Evolutionary conservation across 2,329 filamentous ascomycete genomes (phyloP).

Genomic region (Hawksworthiomyces lignivorus): DNA sequence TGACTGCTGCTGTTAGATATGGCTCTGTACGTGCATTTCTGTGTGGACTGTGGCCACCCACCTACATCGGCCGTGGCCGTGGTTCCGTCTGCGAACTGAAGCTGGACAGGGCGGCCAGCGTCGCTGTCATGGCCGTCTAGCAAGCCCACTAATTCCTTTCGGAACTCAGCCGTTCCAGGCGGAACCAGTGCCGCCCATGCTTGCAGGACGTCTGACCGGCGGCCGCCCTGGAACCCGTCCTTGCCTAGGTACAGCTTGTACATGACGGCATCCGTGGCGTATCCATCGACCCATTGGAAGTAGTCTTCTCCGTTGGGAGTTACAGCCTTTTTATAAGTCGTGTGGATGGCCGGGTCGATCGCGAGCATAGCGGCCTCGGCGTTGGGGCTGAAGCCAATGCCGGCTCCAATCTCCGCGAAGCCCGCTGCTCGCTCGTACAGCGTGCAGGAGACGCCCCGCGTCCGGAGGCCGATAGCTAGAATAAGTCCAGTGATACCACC

Average conservation of each 20-base stretch:
- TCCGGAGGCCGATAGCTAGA: slow-evolving; percentile 38
- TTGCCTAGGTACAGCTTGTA: slow-evolving; percentile 30
- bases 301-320: slow-evolving; percentile 33
- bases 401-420: slow-evolving; percentile 41
- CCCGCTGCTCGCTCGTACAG: slow-evolving; percentile 38
- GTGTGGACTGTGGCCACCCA: slow-evolving; percentile 8
- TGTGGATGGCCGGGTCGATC: slow-evolving; percentile 29
- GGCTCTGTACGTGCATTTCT: no score
- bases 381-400: slow-evolving; percentile 45
- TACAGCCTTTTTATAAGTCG: slow-evolving; percentile 29
- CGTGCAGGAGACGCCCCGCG: slow-evolving; percentile 32
- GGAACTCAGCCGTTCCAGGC: slow-evolving; percentile 22
- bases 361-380: slow-evolving; percentile 37
- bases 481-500: slow-evolving; percentile 44
- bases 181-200: slow-evolving; percentile 28
- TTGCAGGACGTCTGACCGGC: slow-evolving; percentile 32
- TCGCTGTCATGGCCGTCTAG: slow-evolving; percentile 9
- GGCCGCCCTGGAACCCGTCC: slow-evolving; percentile 33
- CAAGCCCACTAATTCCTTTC: slow-evolving; percentile 26
- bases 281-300: slow-evolving; percentile 36
- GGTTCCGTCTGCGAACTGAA: slow-evolving; percentile 26
- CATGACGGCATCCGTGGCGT: slow-evolving; percentile 21
- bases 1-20: slow-evolving; percentile 25
- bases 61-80: slow-evolving; percentile 25
- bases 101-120: neutral